Conservation (phyloP, 345 rosid species). For the Passiflora organensis region DNA sequence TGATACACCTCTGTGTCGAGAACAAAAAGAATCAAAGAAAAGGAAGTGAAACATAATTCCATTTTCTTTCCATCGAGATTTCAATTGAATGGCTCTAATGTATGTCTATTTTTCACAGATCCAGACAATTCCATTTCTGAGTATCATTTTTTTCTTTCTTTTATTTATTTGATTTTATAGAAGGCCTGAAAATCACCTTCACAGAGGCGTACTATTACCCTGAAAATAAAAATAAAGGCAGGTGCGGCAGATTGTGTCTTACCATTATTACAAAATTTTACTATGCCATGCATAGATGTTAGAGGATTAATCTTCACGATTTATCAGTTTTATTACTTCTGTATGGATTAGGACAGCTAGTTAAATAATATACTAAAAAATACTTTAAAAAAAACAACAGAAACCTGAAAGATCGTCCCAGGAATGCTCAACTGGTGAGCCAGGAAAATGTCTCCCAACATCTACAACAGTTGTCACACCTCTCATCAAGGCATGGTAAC, state of each 20-base stretch:
- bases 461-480: conserved; percentile 88
- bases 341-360: too few relatives aligned
- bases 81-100: neutral
- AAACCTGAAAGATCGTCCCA: conserved; percentile 93
- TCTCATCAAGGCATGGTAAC: conserved; percentile 61
- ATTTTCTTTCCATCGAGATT: conserved; percentile 6
- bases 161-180: too few relatives aligned
- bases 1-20: conserved; percentile 64
- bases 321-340: too few relatives aligned
- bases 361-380: neutral
- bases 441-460: conserved; percentile 82
- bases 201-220: too few relatives aligned
- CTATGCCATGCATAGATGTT: too few relatives aligned
- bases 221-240: too few relatives aligned
- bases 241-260: too few relatives aligned
- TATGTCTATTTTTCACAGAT: neutral
- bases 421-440: conserved; percentile 48
- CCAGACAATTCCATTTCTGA: too few relatives aligned
- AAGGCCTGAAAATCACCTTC: too few relatives aligned
- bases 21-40: conserved; percentile 7
- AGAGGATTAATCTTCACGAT: too few relatives aligned
- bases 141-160: too few relatives aligned
- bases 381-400: conserved; percentile 6
- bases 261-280: too few relatives aligned
- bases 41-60: conserved; percentile 1